These are phyloP conservation scores for Phaeomoniella chlamydospora DNA, from an alignment of 2,329 filamentous ascomycete genomes.

Conservation along the genomic window DNA sequence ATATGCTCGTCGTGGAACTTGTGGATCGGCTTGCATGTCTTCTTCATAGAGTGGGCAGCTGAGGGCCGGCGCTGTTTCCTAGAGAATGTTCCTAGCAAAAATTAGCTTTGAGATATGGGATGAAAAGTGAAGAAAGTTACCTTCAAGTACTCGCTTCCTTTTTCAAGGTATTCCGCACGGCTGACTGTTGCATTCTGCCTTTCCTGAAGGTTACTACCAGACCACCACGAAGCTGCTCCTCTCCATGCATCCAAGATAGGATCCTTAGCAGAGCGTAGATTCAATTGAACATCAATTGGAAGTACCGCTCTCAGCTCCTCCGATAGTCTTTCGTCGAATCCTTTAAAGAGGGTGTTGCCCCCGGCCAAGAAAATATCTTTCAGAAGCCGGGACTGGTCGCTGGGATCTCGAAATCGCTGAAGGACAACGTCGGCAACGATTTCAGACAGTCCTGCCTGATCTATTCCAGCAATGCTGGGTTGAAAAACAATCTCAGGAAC, in stretches of 20 bases:
- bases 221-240: constrained; percentile 77
- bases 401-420: constrained; percentile 51
- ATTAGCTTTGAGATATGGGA: not conserved
- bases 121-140: constrained; percentile 20
- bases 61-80: too few relatives aligned
- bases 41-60: too few relatives aligned
- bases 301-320: constrained; percentile 59
- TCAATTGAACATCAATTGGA: constrained; percentile 52
- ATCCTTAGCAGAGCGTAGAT: constrained; percentile 59
- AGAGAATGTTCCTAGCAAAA: not conserved
- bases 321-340: constrained; percentile 70
- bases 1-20: too few relatives aligned
- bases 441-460: constrained; percentile 87
- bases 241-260: constrained; percentile 81
- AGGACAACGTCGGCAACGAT: constrained; percentile 81
- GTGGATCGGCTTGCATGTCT: too few relatives aligned
- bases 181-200: constrained; percentile 56
- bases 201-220: constrained; percentile 32
- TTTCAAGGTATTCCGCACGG: constrained; percentile 75
- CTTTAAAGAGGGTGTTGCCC: constrained; percentile 75
- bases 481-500: constrained; percentile 90
- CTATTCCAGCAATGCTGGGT: constrained; percentile 77
- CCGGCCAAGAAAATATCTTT: constrained; percentile 87
- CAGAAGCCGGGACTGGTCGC: constrained; percentile 54
- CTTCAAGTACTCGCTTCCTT: constrained; percentile 88